Percentiles rank a stretch among this genome's conserved stretches.
phyloP scores from a whole-genome alignment of 2,329 filamentous ascomycete species.

The Paecilomyces dactylethromorphus region DNA sequence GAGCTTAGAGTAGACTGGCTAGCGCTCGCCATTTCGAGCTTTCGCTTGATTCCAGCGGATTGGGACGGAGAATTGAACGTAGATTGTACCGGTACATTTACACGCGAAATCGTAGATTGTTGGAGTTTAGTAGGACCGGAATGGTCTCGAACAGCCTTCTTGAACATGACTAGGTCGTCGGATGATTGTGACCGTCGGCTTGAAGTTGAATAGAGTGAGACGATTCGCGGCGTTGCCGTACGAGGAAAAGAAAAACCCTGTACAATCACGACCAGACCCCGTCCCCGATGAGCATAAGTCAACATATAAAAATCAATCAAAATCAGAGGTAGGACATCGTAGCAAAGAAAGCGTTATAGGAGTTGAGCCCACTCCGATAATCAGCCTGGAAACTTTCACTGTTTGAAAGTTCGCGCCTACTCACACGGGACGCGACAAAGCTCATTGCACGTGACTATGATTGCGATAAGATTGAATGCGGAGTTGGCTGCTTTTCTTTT shows the following conservation, averaged over 20 bases:
- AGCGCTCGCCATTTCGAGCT: conserved; percentile 26
- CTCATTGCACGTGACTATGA: background rate
- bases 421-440: background rate
- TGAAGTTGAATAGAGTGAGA: conserved; percentile 19
- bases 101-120: conserved; percentile 21
- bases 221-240: conserved; percentile 11
- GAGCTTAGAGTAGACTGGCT: conserved; percentile 30
- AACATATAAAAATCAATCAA: conserved; percentile 18
- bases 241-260: conserved; percentile 14
- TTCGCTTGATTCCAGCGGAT: conserved; percentile 29
- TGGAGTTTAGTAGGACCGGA: conserved; percentile 25
- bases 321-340: background rate
- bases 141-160: conserved; percentile 35
- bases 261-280: conserved; percentile 14
- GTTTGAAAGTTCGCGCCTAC: background rate
- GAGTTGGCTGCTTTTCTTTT: background rate
- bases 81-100: conserved; percentile 15
- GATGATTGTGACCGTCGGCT: conserved; percentile 10
- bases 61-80: conserved; percentile 16
- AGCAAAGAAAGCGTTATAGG: background rate
- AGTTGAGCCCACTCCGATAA: background rate
- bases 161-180: conserved; percentile 28
- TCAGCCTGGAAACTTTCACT: background rate
- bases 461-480: background rate
- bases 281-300: conserved; percentile 11